Evolutionary conservation across 2,329 filamentous ascomycete genomes (phyloP).

Genomic region (Ceratocystis papillata): DNA sequence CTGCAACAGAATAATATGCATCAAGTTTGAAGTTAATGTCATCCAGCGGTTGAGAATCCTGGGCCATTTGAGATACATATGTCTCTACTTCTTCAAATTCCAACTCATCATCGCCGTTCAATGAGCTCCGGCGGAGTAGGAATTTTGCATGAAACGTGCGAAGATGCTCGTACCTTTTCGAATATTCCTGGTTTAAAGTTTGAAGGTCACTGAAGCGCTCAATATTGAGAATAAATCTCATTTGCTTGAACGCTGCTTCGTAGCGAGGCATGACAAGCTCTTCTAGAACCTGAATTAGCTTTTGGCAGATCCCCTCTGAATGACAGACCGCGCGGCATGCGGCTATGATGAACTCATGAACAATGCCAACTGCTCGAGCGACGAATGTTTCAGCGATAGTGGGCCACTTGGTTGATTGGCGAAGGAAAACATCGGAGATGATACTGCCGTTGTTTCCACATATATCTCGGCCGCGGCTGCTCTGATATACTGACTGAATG

Average conservation of each 20-base stretch:
- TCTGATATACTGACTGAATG: conserved; percentile 27
- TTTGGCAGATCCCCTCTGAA: conserved; percentile 22
- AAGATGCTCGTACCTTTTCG: not conserved
- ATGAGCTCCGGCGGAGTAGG: not conserved
- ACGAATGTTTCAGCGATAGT: conserved; percentile 28
- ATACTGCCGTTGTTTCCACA: conserved; percentile 26
- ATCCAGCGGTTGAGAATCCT: conserved; percentile 26
- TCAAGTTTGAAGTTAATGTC: conserved; percentile 31
- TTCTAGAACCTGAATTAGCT: conserved; percentile 27
- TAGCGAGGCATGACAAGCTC: conserved; percentile 28
- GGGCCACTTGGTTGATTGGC: conserved; percentile 31
- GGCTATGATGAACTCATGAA: conserved; percentile 29
- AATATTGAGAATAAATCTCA: conserved; percentile 27
- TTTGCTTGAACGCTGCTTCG: conserved; percentile 26
- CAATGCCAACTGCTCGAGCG: conserved; percentile 27
- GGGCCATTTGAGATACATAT: not conserved
- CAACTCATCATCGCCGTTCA: accelerated
- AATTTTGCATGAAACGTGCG: conserved; percentile 18
- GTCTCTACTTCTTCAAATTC: accelerated
- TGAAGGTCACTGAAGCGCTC: conserved; percentile 29
- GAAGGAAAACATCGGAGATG: conserved; percentile 26
- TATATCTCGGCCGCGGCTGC: conserved; percentile 28
- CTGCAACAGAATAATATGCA: conserved; percentile 32
- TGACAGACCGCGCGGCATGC: conserved; percentile 26
- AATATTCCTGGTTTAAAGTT: conserved; percentile 28